Evolutionary conservation across 2,329 filamentous ascomycete species (phyloP).

Genomic region (Calonectria pteridis): DNA sequence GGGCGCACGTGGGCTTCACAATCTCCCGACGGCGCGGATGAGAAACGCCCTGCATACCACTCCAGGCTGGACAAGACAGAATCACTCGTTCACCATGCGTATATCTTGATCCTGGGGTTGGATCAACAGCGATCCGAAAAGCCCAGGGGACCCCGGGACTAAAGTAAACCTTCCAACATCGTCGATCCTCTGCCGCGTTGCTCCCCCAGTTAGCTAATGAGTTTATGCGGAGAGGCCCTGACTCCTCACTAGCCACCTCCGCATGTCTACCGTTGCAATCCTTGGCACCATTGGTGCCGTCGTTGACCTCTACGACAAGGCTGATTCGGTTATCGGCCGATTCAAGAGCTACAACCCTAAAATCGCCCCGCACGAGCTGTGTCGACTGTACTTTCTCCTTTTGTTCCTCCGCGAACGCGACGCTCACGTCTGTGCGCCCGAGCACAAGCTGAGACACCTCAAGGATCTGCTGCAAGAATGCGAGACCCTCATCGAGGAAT

Average conservation of each 20-base stretch:
- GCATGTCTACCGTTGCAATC: slow-evolving; percentile 9
- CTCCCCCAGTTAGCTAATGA: not conserved
- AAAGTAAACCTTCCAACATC: not conserved
- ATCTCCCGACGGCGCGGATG: not conserved
- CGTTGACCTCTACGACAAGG: not conserved
- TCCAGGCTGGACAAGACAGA: not conserved
- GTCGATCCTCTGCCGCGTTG: not conserved
- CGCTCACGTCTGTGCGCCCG: slow-evolving; percentile 1
- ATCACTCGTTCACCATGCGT: not conserved
- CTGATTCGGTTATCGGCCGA: not conserved
- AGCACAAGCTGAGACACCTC: not conserved
- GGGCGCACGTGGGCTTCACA: not conserved
- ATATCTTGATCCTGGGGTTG: not conserved
- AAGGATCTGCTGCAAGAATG: not conserved
- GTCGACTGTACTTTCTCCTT: slow-evolving; percentile 9
- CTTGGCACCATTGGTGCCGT: not conserved
- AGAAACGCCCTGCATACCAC: not conserved
- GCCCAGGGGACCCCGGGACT: not conserved
- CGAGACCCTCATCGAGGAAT: not conserved
- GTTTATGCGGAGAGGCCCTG: not conserved
- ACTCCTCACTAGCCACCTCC: not conserved
- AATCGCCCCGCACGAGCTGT: slow-evolving; percentile 9
- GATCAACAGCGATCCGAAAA: not conserved
- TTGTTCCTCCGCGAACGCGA: not conserved
- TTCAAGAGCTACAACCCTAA: not conserved